Base-by-base conservation (phyloP, 179 eudicot species). In the Vitellaria paradoxa region DNA sequence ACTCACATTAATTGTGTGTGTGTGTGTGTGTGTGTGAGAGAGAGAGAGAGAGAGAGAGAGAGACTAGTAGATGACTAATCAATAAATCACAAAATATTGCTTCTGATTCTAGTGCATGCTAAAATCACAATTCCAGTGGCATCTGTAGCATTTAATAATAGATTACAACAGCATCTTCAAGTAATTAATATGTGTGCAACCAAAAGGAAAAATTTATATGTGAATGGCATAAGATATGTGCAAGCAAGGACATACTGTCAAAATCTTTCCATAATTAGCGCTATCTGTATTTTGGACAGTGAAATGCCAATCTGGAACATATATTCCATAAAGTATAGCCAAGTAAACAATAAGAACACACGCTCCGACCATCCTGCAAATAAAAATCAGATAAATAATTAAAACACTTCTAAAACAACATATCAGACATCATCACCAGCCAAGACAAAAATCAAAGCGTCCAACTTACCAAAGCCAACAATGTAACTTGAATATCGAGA, bases 281-380 rank as follows among this genome's bases (percentile, higher is more conserved):
- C 88, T 83, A 15, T 84, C 87, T 21, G 75, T 62, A 84, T 88
- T 77, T 49, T 87, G 83, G 77, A 88, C 88, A 3, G 67, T 87
- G 88, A 94, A 93, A 63, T 90, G 82, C 98, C 98, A 94, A 80
- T 88, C 89, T 61, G 97, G 94, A 78, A 94, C 98, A 85, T 86
- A 89, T 42, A 80, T 81, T 81, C 96, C 94, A 77, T 91, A 93
- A 50, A 91, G 75, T 73, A 88, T 76, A 15, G 94, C 87, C 77
- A 91, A 65, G 86, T 94, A 94, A 69, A 92, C 72, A 68, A 86
- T 70, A 64, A 92, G 89, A 67, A 88, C 82, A 78, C 88, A 81
- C 26, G 84, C 89, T 72, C 92, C 98, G 9, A 76, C 83, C 62
- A 89, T 73, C 98, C 98, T 94, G 85, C 40, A 76, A 81, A 85